Base-by-base conservation (phyloP, 176 grass and related monocot species). In the Oryza australiensis region DNA sequence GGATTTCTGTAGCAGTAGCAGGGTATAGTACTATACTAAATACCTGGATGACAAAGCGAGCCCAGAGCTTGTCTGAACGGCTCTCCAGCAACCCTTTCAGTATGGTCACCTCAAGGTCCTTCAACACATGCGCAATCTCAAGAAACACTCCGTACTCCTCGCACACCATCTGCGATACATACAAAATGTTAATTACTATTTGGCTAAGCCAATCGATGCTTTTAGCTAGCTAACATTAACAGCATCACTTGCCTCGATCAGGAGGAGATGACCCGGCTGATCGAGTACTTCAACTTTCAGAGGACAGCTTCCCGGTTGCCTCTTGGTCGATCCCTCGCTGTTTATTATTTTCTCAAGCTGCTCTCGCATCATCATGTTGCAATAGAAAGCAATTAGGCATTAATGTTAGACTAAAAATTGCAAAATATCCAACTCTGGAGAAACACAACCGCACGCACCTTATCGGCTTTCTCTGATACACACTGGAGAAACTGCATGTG, bases 261-360 rank as follows among this genome's bases (percentile, higher is more conserved):
- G 87, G 73, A 97, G 89, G 73, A 97, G 85, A 74, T 92, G 86
- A 5, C 85, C 89, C 74, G 89, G 87, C 32, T 86, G 68, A 79
- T 94, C 80, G 26, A 97, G 83, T 72, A 88, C 73, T 90, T 97
- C 83, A 75, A 94, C 85, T 80, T 87, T 92, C 28, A 94, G 46
- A 35, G 94, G 91, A 60, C 75, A 78, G 38, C 33, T 73, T 42
- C 88, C 75, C 69, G 78, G 10, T 70, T 90, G 83, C 24, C 46
- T 79, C 43, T 82, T 79, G 22, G 35, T 66, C 59, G 62, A 32
- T 26, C 78, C 66, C 72, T 30, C 38, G 16, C 70, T 57, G 24
- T 12, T 28, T 45, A 63, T 42, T 89, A 34, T 49, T 22, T 70
- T 76, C 28, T 82, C 65, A 79, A 73, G 57, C 87, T 89, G 33